phyloP scores from a whole-genome alignment of 1,284 basidiomycete genomes.

The Leccinum pachyderme region DNA sequence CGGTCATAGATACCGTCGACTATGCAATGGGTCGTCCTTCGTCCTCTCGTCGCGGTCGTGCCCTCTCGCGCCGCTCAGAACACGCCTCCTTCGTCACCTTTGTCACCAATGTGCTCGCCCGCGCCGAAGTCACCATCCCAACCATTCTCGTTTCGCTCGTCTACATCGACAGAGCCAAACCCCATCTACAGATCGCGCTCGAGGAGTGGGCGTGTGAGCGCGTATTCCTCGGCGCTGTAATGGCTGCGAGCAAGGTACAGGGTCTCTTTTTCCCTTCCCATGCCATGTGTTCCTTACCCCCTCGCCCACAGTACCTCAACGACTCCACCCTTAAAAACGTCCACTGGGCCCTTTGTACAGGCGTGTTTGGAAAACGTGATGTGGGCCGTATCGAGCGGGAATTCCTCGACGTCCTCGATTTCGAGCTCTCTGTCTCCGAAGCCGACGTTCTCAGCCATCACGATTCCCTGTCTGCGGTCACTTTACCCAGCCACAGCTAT shows the following conservation, averaged over 20 bases:
- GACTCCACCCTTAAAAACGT: conserved; percentile 76
- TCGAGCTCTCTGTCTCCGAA: conserved; percentile 62
- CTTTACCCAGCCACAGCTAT: conserved; percentile 28
- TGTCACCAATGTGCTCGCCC: conserved; percentile 60
- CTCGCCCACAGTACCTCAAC: conserved; percentile 55
- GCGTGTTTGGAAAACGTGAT: conserved; percentile 75
- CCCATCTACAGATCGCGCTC: conserved; percentile 70
- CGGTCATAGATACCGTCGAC: conserved; percentile 66
- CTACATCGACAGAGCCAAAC: conserved; percentile 69
- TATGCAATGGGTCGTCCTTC: conserved; percentile 64
- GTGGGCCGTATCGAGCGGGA: conserved; percentile 75
- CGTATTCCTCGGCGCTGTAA: conserved; percentile 71
- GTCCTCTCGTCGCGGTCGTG: conserved; percentile 50
- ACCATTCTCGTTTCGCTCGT: conserved; percentile 63
- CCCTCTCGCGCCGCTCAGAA: conserved; percentile 46
- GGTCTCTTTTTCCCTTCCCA: conserved; percentile 11
- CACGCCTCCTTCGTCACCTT: conserved; percentile 58
- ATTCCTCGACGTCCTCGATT: conserved; percentile 74
- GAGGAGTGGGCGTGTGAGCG: conserved; percentile 79
- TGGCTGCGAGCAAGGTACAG: conserved; percentile 67
- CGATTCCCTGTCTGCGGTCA: conserved; percentile 47
- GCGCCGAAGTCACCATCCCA: conserved; percentile 65
- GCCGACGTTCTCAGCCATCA: conserved; percentile 63
- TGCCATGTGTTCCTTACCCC: conserved; percentile 19
- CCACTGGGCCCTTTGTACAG: conserved; percentile 76